Base-by-base conservation (phyloP, 2,329 filamentous ascomycete species). In the Meredithiella fracta region DNA sequence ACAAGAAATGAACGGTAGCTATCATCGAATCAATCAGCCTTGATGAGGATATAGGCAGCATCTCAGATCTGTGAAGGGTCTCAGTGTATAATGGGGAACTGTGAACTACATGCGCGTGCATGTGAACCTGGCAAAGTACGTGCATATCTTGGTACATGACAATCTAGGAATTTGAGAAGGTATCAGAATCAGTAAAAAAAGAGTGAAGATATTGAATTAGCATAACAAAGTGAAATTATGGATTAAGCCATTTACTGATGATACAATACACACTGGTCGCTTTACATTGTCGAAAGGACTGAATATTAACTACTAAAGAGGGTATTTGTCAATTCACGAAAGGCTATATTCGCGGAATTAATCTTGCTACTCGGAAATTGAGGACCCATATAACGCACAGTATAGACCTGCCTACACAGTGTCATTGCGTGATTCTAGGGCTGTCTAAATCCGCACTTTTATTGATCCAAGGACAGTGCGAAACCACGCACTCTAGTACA, bases 71-170 rank as follows among this genome's bases (percentile, higher is more conserved):
- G 29, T 5, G 5, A 34, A 34, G 29, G 29, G 29, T 11, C 29
- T 22, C 40, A 44, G 7, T 49, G 11, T 20, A 20, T 25, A 22
- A 26, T 25, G 2, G 22, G 17, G 22, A 49, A n/a, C 20, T 25
- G 22, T 49, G 51, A 22, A 40, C 17, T 40, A 31, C 51, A 40
- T 53, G 51, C 51, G 44, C 23, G 44, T 25, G 44, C 44, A 49
- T 14, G 51, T 40, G 22, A 38, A 38, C 51, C 51, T 53, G 23
- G 50, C 29, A 53, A 53, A 53, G 51, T 53, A 53, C 51, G 9
- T 53, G 51, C 51, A 53, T 53, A 42, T 40, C n/a, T 49, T 20
- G 44, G 44, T 49, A 26, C 14, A 26, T 26, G 44, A 6, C 17
- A 26, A 20, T 6, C 22, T 9, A 9, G 23, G 44, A 15, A 26